These are phyloP conservation scores for Daldinia eschscholtzii DNA, from an alignment of 2,329 filamentous ascomycete genomes.

Conservation along the genomic window DNA sequence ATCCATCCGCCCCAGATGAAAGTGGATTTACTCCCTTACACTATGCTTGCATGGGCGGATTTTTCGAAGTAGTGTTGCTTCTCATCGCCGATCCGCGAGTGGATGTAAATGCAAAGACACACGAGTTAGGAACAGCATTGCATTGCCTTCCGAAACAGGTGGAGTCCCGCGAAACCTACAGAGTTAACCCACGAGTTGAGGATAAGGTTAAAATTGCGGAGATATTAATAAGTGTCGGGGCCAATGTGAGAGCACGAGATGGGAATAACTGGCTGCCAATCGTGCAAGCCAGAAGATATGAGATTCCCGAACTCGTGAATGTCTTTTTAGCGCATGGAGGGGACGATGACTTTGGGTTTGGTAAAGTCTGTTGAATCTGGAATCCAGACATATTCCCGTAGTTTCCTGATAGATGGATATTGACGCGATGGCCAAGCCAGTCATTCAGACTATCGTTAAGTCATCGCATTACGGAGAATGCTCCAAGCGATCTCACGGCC, in stretches of 20 bases:
- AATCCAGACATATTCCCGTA: too few species aligned
- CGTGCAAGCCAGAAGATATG: neutral
- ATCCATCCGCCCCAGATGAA: neutral
- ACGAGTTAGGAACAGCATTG: neutral
- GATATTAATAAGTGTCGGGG: neutral
- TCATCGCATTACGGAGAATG: too few species aligned
- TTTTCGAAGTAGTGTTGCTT: neutral
- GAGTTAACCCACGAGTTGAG: neutral
- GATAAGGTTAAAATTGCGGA: neutral
- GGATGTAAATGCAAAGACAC: neutral
- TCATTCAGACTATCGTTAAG: too few species aligned
- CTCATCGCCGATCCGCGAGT: neutral
- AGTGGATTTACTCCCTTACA: neutral
- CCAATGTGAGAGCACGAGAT: neutral
- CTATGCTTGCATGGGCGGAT: neutral
- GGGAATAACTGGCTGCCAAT: neutral
- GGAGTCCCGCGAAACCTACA: too few species aligned
- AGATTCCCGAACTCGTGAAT: neutral
- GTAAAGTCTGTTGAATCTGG: neutral
- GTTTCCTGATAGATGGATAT: too few species aligned
- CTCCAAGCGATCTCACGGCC: too few species aligned
- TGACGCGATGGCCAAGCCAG: too few species aligned
- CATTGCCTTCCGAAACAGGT: neutral
- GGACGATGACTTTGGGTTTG: neutral
- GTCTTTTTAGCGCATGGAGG: neutral